These are phyloP conservation scores for Colletotrichum incanum DNA, from an alignment of 2,329 filamentous ascomycete genomes.

Conservation along the genomic window DNA sequence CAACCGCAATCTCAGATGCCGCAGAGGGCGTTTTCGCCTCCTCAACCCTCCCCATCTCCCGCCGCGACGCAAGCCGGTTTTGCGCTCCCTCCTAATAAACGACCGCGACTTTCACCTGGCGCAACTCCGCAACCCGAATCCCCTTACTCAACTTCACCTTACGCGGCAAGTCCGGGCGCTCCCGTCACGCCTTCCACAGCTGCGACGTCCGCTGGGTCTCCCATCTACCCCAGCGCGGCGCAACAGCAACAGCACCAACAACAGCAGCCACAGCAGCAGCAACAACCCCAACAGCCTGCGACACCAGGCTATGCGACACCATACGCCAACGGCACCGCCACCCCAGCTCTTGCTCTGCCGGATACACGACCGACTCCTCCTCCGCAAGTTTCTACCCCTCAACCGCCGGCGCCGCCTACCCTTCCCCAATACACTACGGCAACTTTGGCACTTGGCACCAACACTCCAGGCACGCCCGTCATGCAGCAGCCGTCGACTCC, in stretches of 20 bases:
- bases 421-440: slow-evolving; percentile 45
- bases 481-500: slow-evolving; percentile 48
- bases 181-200: slow-evolving; percentile 58
- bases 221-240: slow-evolving; percentile 49
- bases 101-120: slow-evolving; percentile 79
- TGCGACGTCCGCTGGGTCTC: slow-evolving; percentile 55
- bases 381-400: slow-evolving; percentile 45
- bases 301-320: slow-evolving; percentile 53
- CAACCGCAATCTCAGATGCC: slow-evolving; percentile 70
- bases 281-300: slow-evolving; percentile 46
- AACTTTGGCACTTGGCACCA: slow-evolving; percentile 42
- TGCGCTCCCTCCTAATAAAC: slow-evolving; percentile 79
- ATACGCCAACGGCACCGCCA: slow-evolving; percentile 57
- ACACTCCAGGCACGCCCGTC: slow-evolving; percentile 28
- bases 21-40: slow-evolving; percentile 74
- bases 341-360: slow-evolving; percentile 45
- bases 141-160: slow-evolving; percentile 70
- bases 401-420: slow-evolving; percentile 35
- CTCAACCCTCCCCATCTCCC: slow-evolving; percentile 74
- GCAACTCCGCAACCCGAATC: slow-evolving; percentile 78
- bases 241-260: slow-evolving; percentile 23
- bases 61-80: slow-evolving; percentile 68
- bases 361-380: slow-evolving; percentile 44
- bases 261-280: slow-evolving; percentile 13
- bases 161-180: slow-evolving; percentile 62